phyloP scores from a whole-genome alignment of 2,329 filamentous ascomycete species.

The Rasamsonia emersonii region DNA sequence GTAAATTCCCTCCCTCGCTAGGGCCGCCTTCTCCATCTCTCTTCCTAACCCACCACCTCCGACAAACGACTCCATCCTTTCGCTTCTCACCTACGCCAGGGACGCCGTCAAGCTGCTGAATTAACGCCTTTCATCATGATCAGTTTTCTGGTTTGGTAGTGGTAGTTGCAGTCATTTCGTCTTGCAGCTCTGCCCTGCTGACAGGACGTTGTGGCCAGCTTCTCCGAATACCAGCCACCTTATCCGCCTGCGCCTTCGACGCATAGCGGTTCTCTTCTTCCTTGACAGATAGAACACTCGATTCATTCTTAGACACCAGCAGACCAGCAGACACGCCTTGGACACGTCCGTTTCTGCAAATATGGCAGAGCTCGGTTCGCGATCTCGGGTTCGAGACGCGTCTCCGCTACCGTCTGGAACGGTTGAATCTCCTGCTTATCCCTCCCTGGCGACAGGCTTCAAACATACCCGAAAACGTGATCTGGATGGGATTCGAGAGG shows the following conservation, averaged over 20 bases:
- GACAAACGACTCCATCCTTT: constrained; percentile 1
- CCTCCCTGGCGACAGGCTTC: constrained; percentile 5
- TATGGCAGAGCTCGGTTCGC: constrained; percentile 8
- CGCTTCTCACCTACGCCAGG: not conserved
- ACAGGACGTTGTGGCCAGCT: constrained; percentile 8
- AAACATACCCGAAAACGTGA: constrained; percentile 14
- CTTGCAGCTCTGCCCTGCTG: constrained; percentile 7
- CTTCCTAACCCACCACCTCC: not conserved
- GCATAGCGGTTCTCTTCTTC: not conserved
- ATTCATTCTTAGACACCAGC: not conserved
- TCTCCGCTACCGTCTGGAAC: constrained; percentile 7
- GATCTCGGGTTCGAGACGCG: constrained; percentile 10
- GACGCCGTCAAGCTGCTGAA: not conserved
- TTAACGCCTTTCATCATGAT: too few species aligned
- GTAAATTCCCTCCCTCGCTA: constrained; percentile 3
- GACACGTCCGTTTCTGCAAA: not conserved
- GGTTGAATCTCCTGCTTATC: constrained; percentile 3
- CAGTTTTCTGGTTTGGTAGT: too few species aligned
- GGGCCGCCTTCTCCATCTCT: constrained; percentile 1
- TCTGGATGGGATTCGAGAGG: constrained; percentile 20
- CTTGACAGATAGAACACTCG: not conserved
- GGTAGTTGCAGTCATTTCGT: constrained; percentile 1
- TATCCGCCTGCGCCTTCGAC: not conserved
- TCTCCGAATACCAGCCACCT: constrained; percentile 3
- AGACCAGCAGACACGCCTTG: not conserved